These are phyloP conservation scores for Piloderma croceum DNA, from an alignment of 768 basidiomycete species.

Conservation along the genomic window DNA sequence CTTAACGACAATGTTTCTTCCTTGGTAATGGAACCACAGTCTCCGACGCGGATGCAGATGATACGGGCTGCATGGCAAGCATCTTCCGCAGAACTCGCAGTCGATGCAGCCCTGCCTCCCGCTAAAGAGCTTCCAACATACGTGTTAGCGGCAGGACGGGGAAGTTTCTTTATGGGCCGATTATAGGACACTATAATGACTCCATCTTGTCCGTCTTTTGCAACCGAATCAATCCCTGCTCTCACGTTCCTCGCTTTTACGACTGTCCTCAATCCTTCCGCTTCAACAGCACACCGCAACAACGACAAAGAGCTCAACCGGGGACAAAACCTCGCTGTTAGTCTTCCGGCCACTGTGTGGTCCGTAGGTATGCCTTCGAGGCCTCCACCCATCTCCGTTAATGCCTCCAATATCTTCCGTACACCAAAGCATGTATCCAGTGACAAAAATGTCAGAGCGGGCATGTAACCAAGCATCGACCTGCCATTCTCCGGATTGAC, in stretches of 20 bases:
- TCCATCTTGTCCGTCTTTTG: slow-evolving; percentile 8
- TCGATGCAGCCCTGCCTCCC: slow-evolving; percentile 28
- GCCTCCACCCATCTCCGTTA: slow-evolving; percentile 25
- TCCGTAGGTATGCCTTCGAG: slow-evolving; percentile 10
- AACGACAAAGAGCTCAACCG: slow-evolving; percentile 45
- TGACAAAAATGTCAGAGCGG: slow-evolving; percentile 41
- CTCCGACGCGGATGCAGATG: slow-evolving; percentile 37
- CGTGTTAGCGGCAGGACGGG: too few species aligned
- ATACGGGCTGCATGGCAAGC: too few species aligned
- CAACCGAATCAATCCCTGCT: slow-evolving; percentile 3
- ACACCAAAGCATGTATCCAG: slow-evolving; percentile 43
- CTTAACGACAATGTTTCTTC: slow-evolving; percentile 34
- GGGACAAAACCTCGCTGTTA: slow-evolving; percentile 39
- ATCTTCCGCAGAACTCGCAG: slow-evolving; percentile 34
- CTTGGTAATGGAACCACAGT: slow-evolving; percentile 34
- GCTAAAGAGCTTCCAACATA: too few species aligned
- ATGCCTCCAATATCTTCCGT: slow-evolving; percentile 33
- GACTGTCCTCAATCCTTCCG: slow-evolving; percentile 30
- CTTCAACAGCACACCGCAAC: slow-evolving; percentile 42
- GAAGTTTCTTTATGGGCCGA: too few species aligned
- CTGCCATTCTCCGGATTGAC: slow-evolving; percentile 34
- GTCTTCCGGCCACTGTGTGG: slow-evolving; percentile 23
- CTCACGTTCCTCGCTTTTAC: slow-evolving; percentile 32
- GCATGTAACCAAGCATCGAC: slow-evolving; percentile 48
- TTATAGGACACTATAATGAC: too few species aligned